Evolutionary conservation across 2,329 filamentous ascomycete genomes (phyloP), one percentile per base, ranked within the genome.

Genomic region (Aspergillus candidus): DNA sequence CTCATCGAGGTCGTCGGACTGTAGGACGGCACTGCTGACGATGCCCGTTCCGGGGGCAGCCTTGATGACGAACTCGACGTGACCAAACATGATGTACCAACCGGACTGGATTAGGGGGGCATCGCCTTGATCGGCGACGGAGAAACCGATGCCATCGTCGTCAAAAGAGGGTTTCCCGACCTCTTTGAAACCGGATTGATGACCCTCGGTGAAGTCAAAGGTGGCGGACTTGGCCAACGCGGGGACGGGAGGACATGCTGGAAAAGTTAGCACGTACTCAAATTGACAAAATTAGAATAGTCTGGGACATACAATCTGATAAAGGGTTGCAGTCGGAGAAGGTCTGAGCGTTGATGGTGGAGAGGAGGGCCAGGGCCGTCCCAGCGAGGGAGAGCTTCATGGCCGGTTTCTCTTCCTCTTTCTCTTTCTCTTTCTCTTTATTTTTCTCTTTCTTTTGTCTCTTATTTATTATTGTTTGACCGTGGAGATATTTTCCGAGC

Each of bases 41-140:
- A 98, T 96, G 47, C 93, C 93, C 8, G 80, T 82, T 6, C 93
- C 93, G 0, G 89, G 84, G 8, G 93, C 89, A 18, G 88, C 82
- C 69, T 91, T 90, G 73, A 96, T 77, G 29, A 80, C 83, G 54
- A 90, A 80, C 53, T 94, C 86, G 61, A 96, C 86, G 51, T 84
- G 86, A 54, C 93, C 93, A 65, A 96, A 98, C 93, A 98, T 97
- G 72, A 98, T 95, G 75, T 96, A 97, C 79, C 94, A 97, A 59
- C 93, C 80, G 49, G 89, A 94, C 52, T 78, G 78, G 49, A 98
- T 79, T 65, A 91, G 85, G 0, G 93, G 93, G 3, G 88, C 80
- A 62, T 98, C 88, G 45, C 91, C 90, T 40, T 82, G 76, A 60
- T 82, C 72, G 41, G 80, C 69, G 41, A 98, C 83, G 18, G 87